Evolutionary conservation across 495 filamentous ascomycete genomes (phyloP), one percentile per base, ranked within the genome.

Genomic region (Aspergillus avenaceus): DNA sequence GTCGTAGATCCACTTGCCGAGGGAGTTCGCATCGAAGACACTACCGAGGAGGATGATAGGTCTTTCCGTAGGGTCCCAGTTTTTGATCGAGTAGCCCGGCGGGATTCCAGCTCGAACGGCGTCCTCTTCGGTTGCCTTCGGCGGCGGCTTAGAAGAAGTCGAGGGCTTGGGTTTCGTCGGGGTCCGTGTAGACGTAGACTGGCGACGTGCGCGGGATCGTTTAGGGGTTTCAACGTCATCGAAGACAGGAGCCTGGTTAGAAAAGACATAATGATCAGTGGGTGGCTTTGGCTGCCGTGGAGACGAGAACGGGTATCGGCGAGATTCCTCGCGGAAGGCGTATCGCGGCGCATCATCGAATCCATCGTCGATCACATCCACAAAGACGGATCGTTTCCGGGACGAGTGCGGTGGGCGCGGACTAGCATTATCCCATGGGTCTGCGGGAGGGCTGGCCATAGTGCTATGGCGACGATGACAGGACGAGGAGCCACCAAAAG

Each of bases 1-100:
- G 78, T 98, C 95, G 74, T 96, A 98, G 65, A 98, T 92, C 93
- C 93, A 98, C 70, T 96, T 96, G 61, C 93, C 93, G 13, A 98
- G 80, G 18, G 89, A 95, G 79, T 96, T 96, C 67, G 93, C 88
- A 62, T 97, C 95, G 63, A 97, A 98, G 38, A 97, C 93, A 63
- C 88, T 95, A 34, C 93, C 93, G 8, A 97, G 80, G 5, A 98
- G 80, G 65, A 96, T 84, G 66, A 98, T 95, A 26, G 93, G 87
- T 57, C 89, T 88, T 69, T 96, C 91, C 37, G 84, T 84, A 1
- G 91, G 92, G 64, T 97, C 95, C 93, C 93, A 99, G 78, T 99
- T 97, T 75, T 97, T 97, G 70, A 90, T 82, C 27, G 88, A 96
- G 72, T 96, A 99, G 40, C 95, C 93, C 1, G 84, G 66, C 2